A percentile compares a stretch with the other conserved stretches of the same genome.
Conservation (phyloP, 768 basidiomycete genomes). For the Mrakia blollopis region DNA sequence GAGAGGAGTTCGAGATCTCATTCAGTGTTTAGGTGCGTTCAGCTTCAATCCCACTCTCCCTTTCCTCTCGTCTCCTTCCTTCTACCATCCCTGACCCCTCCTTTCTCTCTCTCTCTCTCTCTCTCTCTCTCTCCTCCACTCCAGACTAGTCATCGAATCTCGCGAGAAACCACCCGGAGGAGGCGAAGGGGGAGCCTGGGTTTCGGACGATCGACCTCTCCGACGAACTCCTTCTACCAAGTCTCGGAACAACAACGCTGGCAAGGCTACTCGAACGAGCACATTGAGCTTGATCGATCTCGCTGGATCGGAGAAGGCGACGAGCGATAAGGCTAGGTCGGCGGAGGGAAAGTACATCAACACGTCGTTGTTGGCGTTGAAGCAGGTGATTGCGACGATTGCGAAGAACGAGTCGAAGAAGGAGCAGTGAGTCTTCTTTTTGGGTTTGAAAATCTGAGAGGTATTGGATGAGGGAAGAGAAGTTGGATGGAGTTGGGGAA, state of each 20-base stretch:
- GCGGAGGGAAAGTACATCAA: slow-evolving; percentile 97
- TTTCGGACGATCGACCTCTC: slow-evolving; percentile 12
- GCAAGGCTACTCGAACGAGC: slow-evolving; percentile 42
- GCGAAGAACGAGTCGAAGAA: slow-evolving; percentile 32
- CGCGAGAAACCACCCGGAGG: slow-evolving; percentile 25
- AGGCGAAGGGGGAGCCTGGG: slow-evolving; percentile 15
- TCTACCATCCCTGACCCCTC: too few relatives aligned
- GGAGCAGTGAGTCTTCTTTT: slow-evolving; percentile 13
- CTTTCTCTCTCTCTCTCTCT: not conserved
- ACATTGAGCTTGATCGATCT: slow-evolving; percentile 79
- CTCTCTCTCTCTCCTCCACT: not conserved
- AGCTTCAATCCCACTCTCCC: too few relatives aligned
- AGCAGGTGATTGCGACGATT: slow-evolving; percentile 31
- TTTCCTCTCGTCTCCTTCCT: not conserved
- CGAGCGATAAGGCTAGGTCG: slow-evolving; percentile 91
- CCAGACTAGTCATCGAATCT: slow-evolving; percentile 29
- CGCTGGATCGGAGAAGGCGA: slow-evolving; percentile 94
- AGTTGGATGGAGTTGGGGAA: too few relatives aligned
- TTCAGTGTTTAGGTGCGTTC: slow-evolving; percentile 24
- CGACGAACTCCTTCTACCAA: slow-evolving; percentile 5
- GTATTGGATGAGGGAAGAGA: too few relatives aligned
- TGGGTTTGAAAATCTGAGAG: too few relatives aligned
- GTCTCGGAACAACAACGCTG: slow-evolving; percentile 33
- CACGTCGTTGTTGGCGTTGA: slow-evolving; percentile 37
- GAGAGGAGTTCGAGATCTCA: slow-evolving; percentile 46